Evolutionary conservation across 2,329 filamentous ascomycete species (phyloP), one percentile per base, ranked within the genome.

Genomic region (Colletotrichum aenigma): DNA sequence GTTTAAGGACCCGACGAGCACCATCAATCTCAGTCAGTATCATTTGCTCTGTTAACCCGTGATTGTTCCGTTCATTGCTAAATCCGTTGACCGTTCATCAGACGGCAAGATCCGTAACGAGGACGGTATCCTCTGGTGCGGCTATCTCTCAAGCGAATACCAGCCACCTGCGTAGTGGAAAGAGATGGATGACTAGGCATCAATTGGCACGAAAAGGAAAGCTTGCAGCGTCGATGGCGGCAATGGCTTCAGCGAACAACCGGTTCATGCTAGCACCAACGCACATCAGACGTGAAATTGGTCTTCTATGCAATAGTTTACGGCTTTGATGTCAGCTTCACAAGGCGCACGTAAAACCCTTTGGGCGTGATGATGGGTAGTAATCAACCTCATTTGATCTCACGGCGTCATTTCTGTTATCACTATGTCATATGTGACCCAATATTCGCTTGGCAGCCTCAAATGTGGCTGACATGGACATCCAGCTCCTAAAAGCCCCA

Each of bases 11-110:
- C 43, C 43, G 43, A 48, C 3, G 43, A 21, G 43, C 43, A 52
- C 43, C 10, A 52, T 52, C n/a, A 13, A 52, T 13, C 43, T 52
- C 10, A 52, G 43, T 52, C 2, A 7, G 43, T 52, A 21, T 3
- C n/a, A 3, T 52, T 21, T 1, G n/a, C n/a, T 52, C n/a, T 52
- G 43, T 52, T 13, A 13, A 7, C 4, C n/a, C n/a, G n/a, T 21
- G 43, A 3, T 4, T 3, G 10, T 52, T 21, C 1, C 43, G 6
- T 2, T 21, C 43, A 21, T 21, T 52, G n/a, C 43, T 52, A 21
- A 52, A 12, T n/a, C n/a, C n/a, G n/a, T n/a, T n/a, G n/a, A 1
- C 10, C 1, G n/a, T 13, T 2, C 21, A 0, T 52, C n/a, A 52
- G 43, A 52, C 10, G n/a, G 43, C n/a, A 12, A n/a, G n/a, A 21